Percentiles rank a stretch among this genome's conserved stretches.
phyloP scores from a whole-genome alignment of 768 basidiomycete genomes.

The Pleurotus giganteus region DNA sequence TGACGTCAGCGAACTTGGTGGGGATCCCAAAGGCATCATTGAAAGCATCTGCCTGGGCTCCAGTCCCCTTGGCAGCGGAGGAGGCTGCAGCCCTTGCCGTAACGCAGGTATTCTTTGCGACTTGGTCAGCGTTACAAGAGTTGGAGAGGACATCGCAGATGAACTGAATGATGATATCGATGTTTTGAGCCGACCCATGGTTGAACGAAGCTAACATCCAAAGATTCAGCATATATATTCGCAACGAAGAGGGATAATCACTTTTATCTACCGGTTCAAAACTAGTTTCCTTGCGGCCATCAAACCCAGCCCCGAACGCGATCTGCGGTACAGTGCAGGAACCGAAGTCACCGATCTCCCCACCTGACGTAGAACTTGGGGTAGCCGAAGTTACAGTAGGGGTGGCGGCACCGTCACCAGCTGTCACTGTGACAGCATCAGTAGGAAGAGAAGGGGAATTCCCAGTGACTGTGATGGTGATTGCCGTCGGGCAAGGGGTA shows the following conservation, averaged over 20 bases:
- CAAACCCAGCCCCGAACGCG: slow-evolving; percentile 56
- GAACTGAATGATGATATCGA: slow-evolving; percentile 54
- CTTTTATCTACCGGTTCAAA: slow-evolving; percentile 54
- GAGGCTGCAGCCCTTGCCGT: slow-evolving; percentile 38
- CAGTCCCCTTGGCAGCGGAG: slow-evolving; percentile 38
- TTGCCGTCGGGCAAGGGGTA: slow-evolving; percentile 23
- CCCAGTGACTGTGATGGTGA: slow-evolving; percentile 35
- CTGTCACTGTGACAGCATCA: slow-evolving; percentile 26
- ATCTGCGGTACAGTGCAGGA: slow-evolving; percentile 56
- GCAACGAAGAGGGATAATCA: slow-evolving; percentile 14
- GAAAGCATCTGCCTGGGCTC: slow-evolving; percentile 56
- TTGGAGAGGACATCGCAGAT: slow-evolving; percentile 55
- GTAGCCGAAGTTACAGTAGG: slow-evolving; percentile 16
- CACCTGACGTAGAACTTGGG: slow-evolving; percentile 16
- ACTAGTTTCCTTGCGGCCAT: slow-evolving; percentile 55
- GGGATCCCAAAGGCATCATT: slow-evolving; percentile 39
- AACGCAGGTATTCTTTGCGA: slow-evolving; percentile 50
- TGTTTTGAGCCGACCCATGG: slow-evolving; percentile 55
- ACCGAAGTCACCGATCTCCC: slow-evolving; percentile 45
- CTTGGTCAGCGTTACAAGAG: slow-evolving; percentile 50
- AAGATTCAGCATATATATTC: neutral
- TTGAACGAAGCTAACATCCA: slow-evolving; percentile 36
- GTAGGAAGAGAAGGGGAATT: slow-evolving; percentile 24
- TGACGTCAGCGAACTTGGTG: slow-evolving; percentile 37
- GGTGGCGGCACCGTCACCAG: slow-evolving; percentile 23